phyloP scores from a whole-genome alignment of 768 basidiomycete genomes.

The Roridomyces roridus region DNA sequence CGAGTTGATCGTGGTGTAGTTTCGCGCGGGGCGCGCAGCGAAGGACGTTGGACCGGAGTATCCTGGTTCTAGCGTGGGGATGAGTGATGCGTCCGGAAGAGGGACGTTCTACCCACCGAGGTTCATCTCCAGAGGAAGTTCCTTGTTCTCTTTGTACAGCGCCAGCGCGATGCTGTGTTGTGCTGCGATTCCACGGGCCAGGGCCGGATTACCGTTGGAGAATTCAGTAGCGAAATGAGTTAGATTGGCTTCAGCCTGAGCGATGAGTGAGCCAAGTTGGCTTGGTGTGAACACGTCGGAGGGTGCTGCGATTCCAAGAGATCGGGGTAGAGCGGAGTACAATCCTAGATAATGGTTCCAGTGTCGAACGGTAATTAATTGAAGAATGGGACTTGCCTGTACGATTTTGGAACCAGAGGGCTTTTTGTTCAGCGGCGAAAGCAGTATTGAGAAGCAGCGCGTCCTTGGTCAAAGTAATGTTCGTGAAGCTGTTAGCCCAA shows the following conservation, averaged over 20 bases:
- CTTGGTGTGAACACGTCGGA: constrained; percentile 31
- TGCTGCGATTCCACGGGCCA: constrained; percentile 36
- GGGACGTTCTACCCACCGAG: constrained; percentile 26
- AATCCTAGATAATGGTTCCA: no score
- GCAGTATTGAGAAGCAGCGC: constrained; percentile 28
- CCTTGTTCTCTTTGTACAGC: constrained; percentile 30
- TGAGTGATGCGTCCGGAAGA: background rate
- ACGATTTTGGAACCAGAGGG: constrained; percentile 35
- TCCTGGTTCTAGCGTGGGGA: constrained; percentile 33
- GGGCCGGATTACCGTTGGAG: constrained; percentile 37
- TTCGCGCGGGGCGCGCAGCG: constrained; percentile 29
- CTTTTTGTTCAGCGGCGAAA: constrained; percentile 30
- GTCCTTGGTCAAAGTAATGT: constrained; percentile 39
- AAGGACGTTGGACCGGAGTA: constrained; percentile 36
- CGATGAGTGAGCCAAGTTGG: constrained; percentile 24
- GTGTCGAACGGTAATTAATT: no score
- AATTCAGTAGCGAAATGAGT: constrained; percentile 32
- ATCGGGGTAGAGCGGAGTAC: constrained; percentile 36
- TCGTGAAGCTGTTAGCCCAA: constrained; percentile 40
- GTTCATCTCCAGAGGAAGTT: constrained; percentile 37
- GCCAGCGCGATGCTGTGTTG: constrained; percentile 34
- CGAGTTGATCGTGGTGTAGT: constrained; percentile 39
- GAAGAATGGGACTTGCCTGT: constrained; percentile 29
- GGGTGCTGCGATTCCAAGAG: constrained; percentile 34
- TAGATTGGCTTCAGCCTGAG: constrained; percentile 28